Evolutionary conservation across 2,329 filamentous ascomycete genomes (phyloP), one percentile per base, ranked within the genome.

Genomic region (Venturia oleaginea): DNA sequence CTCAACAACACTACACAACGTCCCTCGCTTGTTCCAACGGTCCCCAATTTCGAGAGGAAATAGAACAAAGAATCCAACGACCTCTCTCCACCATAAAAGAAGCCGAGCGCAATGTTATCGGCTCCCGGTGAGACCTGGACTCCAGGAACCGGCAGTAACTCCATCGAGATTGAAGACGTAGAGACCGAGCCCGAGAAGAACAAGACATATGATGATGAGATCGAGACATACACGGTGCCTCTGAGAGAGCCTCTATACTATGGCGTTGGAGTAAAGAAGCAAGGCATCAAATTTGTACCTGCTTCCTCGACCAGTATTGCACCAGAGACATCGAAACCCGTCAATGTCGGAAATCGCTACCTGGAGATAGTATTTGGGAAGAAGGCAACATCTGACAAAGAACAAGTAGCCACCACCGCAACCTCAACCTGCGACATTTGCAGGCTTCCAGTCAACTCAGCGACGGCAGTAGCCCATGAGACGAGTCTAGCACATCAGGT

Each of bases 401-500:
- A 38, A 4, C 24, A 54, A 57, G n/a, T 27, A 51, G 32, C 42
- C 32, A 48, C 34, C 40, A 24, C 34, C 8, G n/a, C 38, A 34
- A 37, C 43, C 32, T 19, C 64, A 43, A 48, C 13, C 37, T 73
- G 73, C 68, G 68, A 70, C 4, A 72, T 75, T n/a, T 79, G 76
- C 68, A 72, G 71, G 27, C 70, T 72, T 13, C 73, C 73, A 0
- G 68, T 77, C 37, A n/a, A 24, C 19, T 10, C 46, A 22, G 46
- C 40, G 13, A 67, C 42, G 15, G 68, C 51, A 61, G 68, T 60
- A 67, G 73, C 70, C 64, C 88, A 89, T 72, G 83, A 85, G 70
- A 78, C 81, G 32, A 87, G 83, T 38, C 80, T 90, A 64, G 85
- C 86, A 7, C 90, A 92, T 71, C 89, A 92, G 76, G 82, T 89